phyloP scores from a whole-genome alignment of 805 yeast species.

The Suhomyces vadensis region DNA sequence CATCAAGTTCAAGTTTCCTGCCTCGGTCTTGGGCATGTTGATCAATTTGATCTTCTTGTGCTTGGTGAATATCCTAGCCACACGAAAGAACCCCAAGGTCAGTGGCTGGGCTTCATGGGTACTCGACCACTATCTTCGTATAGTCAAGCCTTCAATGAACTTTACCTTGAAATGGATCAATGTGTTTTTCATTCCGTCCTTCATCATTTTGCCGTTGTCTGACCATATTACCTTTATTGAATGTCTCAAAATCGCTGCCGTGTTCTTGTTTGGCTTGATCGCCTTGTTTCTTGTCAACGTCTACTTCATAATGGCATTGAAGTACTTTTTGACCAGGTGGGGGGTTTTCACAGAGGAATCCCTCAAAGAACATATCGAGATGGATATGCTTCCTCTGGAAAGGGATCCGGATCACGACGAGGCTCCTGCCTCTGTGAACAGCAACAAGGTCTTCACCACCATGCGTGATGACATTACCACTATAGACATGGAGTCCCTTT shows the following conservation, averaged over 20 bases:
- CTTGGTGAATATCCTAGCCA: slow-evolving; percentile 26
- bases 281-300: slow-evolving; percentile 46
- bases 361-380: slow-evolving; percentile 19
- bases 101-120: slow-evolving; percentile 23
- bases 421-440: background rate
- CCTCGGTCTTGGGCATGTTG: slow-evolving; percentile 72
- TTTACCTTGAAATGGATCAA: slow-evolving; percentile 77
- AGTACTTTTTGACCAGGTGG: slow-evolving; percentile 14
- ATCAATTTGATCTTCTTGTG: slow-evolving; percentile 51
- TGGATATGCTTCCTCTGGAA: slow-evolving; percentile 2
- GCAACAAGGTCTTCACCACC: slow-evolving; percentile 18
- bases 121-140: slow-evolving; percentile 30
- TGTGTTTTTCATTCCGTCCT: slow-evolving; percentile 75
- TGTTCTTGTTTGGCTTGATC: slow-evolving; percentile 66
- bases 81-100: slow-evolving; percentile 3
- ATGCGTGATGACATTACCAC: slow-evolving; percentile 42
- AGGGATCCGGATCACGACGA: background rate
- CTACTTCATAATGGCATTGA: slow-evolving; percentile 35
- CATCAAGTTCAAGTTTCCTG: slow-evolving; percentile 57
- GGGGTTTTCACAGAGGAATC: slow-evolving; percentile 10
- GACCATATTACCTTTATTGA: slow-evolving; percentile 65
- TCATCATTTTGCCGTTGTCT: slow-evolving; percentile 68
- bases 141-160: slow-evolving; percentile 63
- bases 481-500: slow-evolving; percentile 25
- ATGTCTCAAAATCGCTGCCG: slow-evolving; percentile 72